These are phyloP conservation scores for Yamadazyma blattariae DNA, from an alignment of 1,139 yeast species.

Conservation along the genomic window DNA sequence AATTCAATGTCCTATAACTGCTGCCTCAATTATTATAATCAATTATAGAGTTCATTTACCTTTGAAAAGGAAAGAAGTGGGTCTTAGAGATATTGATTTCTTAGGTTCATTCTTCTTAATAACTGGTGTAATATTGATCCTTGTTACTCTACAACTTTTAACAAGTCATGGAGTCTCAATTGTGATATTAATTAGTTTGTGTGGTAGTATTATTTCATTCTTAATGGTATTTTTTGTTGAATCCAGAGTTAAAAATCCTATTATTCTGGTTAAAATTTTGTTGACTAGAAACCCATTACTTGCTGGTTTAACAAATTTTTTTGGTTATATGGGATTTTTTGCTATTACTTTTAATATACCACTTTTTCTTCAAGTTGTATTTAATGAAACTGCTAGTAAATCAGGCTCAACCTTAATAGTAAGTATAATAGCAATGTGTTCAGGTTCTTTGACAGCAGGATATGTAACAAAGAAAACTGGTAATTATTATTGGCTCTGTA, in stretches of 20 bases:
- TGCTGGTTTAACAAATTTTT: conserved; percentile 6
- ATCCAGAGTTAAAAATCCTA: conserved; percentile 3
- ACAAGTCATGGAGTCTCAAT: neutral
- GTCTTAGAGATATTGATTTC: conserved; percentile 6
- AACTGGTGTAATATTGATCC: conserved; percentile 3
- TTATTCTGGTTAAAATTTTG: conserved; percentile 5
- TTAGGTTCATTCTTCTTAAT: conserved; percentile 5
- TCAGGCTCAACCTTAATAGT: conserved; percentile 4
- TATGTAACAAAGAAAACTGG: conserved; percentile 3
- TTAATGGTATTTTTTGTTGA: conserved; percentile 2
- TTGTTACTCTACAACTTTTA: conserved; percentile 1
- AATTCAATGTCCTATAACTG: conserved; percentile 8
- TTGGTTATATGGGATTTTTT: conserved; percentile 8
- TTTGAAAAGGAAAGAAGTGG: neutral
- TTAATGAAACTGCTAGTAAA: conserved; percentile 4
- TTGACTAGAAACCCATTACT: conserved; percentile 5
- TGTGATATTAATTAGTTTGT: neutral
- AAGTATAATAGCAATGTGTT: conserved; percentile 6
- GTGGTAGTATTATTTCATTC: conserved; percentile 1
- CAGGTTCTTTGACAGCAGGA: conserved; percentile 5
- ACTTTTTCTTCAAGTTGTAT: conserved; percentile 4
- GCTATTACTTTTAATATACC: conserved; percentile 7
- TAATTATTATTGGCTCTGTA: conserved; percentile 5
- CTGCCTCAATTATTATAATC: conserved; percentile 2
- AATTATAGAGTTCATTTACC: conserved; percentile 6